phyloP scores from a whole-genome alignment of 108 stramenopile species.

The Cyclotella sp. region DNA sequence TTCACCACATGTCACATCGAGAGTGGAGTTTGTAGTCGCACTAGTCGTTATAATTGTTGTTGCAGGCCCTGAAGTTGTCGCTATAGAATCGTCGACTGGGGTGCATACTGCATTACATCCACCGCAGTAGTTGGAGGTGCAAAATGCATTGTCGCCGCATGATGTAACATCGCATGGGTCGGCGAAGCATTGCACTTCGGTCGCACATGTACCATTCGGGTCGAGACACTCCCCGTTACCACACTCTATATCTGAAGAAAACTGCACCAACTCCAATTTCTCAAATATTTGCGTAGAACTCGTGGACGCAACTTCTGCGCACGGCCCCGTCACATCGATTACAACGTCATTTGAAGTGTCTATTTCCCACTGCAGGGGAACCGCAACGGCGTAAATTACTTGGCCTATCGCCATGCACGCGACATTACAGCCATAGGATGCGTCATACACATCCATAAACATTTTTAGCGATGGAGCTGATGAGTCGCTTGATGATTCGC shows the following conservation, averaged over 20 bases:
- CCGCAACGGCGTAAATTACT: slow-evolving; percentile 17
- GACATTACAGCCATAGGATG: slow-evolving; percentile 11
- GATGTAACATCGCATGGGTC: slow-evolving; percentile 25
- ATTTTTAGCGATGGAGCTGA: not conserved
- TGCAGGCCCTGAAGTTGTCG: not conserved
- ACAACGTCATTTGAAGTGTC: not conserved
- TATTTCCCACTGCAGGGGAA: slow-evolving; percentile 17
- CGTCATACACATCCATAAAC: slow-evolving; percentile 18
- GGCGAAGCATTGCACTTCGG: slow-evolving; percentile 19
- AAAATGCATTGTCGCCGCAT: slow-evolving; percentile 18
- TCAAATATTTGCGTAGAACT: slow-evolving; percentile 5
- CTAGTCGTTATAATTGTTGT: not conserved
- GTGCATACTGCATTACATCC: slow-evolving; percentile 30
- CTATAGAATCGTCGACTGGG: not conserved
- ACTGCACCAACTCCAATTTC: not conserved
- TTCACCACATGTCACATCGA: no score
- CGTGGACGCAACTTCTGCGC: not conserved
- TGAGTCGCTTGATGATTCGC: not conserved
- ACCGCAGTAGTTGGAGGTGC: slow-evolving; percentile 27
- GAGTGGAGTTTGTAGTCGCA: not conserved
- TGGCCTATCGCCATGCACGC: slow-evolving; percentile 21
- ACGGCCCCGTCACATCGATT: slow-evolving; percentile 13
- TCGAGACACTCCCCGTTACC: slow-evolving; percentile 14
- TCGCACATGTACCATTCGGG: slow-evolving; percentile 16
- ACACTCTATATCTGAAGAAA: not conserved